These are phyloP conservation scores for Jackrogersella minutella DNA, from an alignment of 495 filamentous ascomycete species.

Conservation along the genomic window DNA sequence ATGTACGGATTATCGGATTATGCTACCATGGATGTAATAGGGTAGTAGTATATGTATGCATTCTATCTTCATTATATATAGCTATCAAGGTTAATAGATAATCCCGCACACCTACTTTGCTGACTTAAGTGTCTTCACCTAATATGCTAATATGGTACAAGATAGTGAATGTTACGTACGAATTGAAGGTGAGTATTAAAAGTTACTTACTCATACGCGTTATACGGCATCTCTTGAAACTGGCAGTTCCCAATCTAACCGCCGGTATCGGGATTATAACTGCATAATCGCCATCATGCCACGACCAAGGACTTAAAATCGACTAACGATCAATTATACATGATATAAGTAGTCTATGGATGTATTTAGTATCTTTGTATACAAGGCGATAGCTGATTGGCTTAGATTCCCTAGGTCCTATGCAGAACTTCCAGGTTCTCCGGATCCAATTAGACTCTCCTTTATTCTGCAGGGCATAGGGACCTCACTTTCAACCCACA, in stretches of 20 bases:
- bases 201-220: background rate
- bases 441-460: constrained; percentile 20
- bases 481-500: constrained; percentile 23
- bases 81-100: constrained; percentile 20
- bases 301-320: background rate
- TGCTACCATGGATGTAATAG: too few relatives aligned
- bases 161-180: constrained; percentile 20
- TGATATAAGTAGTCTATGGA: constrained; percentile 11
- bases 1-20: too few relatives aligned
- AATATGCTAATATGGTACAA: too few relatives aligned
- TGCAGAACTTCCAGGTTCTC: constrained; percentile 36
- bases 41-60: too few relatives aligned
- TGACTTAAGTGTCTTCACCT: background rate
- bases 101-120: constrained; percentile 30
- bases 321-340: constrained; percentile 11
- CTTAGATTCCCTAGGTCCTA: constrained; percentile 13
- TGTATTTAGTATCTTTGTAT: constrained; percentile 19
- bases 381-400: constrained; percentile 21
- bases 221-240: background rate
- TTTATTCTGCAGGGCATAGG: constrained; percentile 22
- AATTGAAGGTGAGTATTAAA: background rate
- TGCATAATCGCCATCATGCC: background rate
- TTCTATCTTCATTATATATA: too few relatives aligned
- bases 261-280: constrained; percentile 23
- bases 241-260: background rate